Base-by-base conservation (phyloP, 768 basidiomycete genomes). In the Pleurotus ostreatus region DNA sequence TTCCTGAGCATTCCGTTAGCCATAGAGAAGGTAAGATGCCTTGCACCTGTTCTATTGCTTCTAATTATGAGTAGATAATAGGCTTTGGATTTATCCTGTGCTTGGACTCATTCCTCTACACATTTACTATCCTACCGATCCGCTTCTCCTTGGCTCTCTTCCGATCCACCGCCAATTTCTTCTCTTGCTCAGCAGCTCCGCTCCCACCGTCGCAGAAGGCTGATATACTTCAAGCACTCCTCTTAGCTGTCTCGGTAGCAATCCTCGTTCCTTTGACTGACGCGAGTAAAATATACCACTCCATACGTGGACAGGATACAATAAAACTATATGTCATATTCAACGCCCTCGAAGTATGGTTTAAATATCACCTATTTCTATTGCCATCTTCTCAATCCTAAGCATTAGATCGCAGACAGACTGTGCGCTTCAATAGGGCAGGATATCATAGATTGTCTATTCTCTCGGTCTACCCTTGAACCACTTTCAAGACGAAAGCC, bases 251-350 rank as follows among this genome's bases (percentile, higher is more conserved):
- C 23, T 90, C 94, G 0, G 79, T 94, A 46, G 61, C 84, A 15
- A 78, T 95, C 18, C 76, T 98, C 4, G 79, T 85, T 34, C 86
- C 89, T 1, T 78, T 94, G 40, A 94, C 95, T 5, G 96, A 99
- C 66, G 90, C 94, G 8, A 96, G 94, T 71, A 94, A 95, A 75
- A 96, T 99, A 62, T 99, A 99, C 64, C 97, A 99, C 65, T 89
- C 88, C 13, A 98, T 99, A 55, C 86, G 97, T 18, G 96, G 95
- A 0, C 97, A 98, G 70, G 97, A 99, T 63, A 97, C 94, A 2
- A 96, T 99, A 74, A 99, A 98, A 74, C 72, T 99, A 48, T 98
- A 98, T 74, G 97, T 99, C 58, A 96, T 99, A 49, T 99, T 98
- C 74, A 98, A 98, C 69, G 95, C 94, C 9, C 79, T 99, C 5